Base-by-base conservation (phyloP, 2,329 filamentous ascomycete species). In the Bretziella fagacearum region DNA sequence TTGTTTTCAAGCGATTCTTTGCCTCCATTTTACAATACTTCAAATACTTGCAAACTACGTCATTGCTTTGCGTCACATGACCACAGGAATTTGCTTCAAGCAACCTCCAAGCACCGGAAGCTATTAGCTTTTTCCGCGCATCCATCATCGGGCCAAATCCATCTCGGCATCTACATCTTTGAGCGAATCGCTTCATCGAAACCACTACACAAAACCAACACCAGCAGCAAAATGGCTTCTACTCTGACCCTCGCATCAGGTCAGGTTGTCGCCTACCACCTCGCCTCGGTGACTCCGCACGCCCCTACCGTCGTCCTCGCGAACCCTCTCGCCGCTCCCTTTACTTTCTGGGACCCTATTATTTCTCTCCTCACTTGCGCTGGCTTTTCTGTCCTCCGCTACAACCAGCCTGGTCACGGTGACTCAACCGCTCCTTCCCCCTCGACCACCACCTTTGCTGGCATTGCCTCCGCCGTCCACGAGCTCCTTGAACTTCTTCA, bases 361-460 rank as follows among this genome's bases (percentile, higher is more conserved):
- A 59, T 64, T 30, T 53, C 56, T 10, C 45, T 54, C 7, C 54
- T 68, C 37, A 57, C 59, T 37, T 49, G 52, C 1, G 53, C 55
- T 27, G 63, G 62, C 17, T 65, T 62, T 52, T 58, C 59, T n/a
- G 60, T 62, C 15, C 55, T 69, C 11, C 60, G 63, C 29, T 68
- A 64, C 51, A 62, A 67, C 50, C 61, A 63, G 33, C 63, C 64
- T 0, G 65, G 65, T 29, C 65, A 69, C 48, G 64, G 65, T 32
- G 50, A 44, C 11, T 68, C 65, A 1, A 56, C 56, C 0, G 56
- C 56, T 0, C 47, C 53, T 11, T 53, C 57, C 4, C 55, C 64
- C 13, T 48, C 53, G 6, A 55, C 57, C 2, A 63, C 61, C 4
- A 66, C 63, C 0, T 65, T 67, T 51, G 56, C 59, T 22, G 58